Percentiles rank a stretch among this genome's conserved stretches.
Evolutionary conservation across 305 asterid species (phyloP).

Genomic region (Caryopteris hybrid): DNA sequence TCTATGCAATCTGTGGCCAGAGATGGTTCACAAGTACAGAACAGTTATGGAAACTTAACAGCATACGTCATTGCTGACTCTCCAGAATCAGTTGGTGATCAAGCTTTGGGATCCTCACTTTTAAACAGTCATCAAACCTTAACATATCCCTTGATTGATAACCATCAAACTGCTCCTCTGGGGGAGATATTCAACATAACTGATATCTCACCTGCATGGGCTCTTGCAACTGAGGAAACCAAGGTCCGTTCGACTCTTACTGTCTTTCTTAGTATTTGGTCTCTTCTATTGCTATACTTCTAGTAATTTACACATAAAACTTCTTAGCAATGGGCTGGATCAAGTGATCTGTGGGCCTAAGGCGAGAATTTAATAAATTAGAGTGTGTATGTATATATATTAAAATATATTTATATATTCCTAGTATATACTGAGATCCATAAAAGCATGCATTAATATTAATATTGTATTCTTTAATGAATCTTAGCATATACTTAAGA

Average conservation of each 20-base stretch:
- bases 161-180: slow-evolving; percentile 26
- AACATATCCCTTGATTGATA: slow-evolving; percentile 30
- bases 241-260: slow-evolving; percentile 46
- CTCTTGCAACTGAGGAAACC: slow-evolving; percentile 74
- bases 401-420: no score
- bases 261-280: slow-evolving; percentile 7
- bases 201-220: slow-evolving; percentile 83
- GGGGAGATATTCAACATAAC: slow-evolving; percentile 60
- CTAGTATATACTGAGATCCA: no score
- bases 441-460: no score
- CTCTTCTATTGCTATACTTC: background rate
- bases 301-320: background rate
- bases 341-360: no score
- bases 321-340: background rate
- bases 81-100: slow-evolving; percentile 48
- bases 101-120: slow-evolving; percentile 43
- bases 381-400: no score
- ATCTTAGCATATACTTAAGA: no score
- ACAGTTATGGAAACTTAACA: slow-evolving; percentile 59
- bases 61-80: slow-evolving; percentile 50
- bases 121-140: slow-evolving; percentile 40
- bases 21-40: slow-evolving; percentile 49
- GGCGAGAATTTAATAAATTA: no score
- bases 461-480: no score
- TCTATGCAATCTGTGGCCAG: slow-evolving; percentile 23